Percentiles rank a stretch among this genome's conserved stretches.
These are phyloP conservation scores for Achaetomium macrosporum DNA, from an alignment of 2,329 filamentous ascomycete genomes.

Conservation along the genomic window DNA sequence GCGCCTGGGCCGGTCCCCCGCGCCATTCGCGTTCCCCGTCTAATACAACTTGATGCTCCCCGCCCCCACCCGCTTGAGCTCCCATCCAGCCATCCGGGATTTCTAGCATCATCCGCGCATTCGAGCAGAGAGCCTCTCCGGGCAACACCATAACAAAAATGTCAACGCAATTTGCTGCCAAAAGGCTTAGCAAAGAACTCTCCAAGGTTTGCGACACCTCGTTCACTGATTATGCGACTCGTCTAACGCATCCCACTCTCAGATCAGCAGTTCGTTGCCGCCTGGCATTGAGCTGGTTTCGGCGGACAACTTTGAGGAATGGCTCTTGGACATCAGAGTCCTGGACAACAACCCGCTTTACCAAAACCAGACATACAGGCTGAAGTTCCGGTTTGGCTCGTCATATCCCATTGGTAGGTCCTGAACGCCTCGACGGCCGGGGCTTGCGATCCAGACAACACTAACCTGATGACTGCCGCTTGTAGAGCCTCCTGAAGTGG, in stretches of 20 bases:
- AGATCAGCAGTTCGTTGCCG: slow-evolving; percentile 54
- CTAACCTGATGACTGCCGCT: slow-evolving; percentile 3
- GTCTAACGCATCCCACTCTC: slow-evolving; percentile 1
- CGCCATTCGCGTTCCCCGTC: no score
- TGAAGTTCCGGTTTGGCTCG: slow-evolving; percentile 79
- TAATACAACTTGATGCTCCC: background rate
- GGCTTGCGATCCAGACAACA: background rate
- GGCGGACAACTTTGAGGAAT: slow-evolving; percentile 79
- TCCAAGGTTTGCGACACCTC: slow-evolving; percentile 40
- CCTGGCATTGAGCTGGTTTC: slow-evolving; percentile 73
- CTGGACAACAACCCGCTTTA: slow-evolving; percentile 90
- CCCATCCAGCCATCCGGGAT: background rate
- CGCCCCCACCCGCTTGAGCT: background rate
- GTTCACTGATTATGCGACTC: background rate
- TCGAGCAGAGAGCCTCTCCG: background rate
- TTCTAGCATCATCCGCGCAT: background rate
- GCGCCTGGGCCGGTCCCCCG: background rate
- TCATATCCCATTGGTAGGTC: slow-evolving; percentile 81
- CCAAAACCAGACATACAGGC: slow-evolving; percentile 67
- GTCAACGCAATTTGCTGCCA: slow-evolving; percentile 12
- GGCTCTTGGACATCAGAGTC: slow-evolving; percentile 87
- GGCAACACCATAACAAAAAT: background rate
- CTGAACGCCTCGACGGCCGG: background rate
- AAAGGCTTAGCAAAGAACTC: slow-evolving; percentile 55
- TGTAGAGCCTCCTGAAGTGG: slow-evolving; percentile 87